Conservation (phyloP, 1,284 basidiomycete genomes). For the Leccinum fallax region DNA sequence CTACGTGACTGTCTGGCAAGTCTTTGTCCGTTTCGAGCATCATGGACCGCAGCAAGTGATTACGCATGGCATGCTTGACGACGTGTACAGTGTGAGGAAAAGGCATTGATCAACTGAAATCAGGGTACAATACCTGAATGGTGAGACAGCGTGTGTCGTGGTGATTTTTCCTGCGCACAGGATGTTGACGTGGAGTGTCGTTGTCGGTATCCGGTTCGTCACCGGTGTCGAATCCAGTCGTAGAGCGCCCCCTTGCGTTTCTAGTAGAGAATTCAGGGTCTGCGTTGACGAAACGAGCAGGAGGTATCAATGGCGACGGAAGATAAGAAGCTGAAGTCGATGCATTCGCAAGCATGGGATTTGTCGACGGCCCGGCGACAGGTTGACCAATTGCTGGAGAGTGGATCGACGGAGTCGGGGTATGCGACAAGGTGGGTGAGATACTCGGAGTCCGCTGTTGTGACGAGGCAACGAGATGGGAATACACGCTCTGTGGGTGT, state of each 20-base stretch:
- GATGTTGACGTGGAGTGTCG: slow-evolving; percentile 36
- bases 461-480: slow-evolving; percentile 15
- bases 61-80: slow-evolving; percentile 65
- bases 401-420: slow-evolving; percentile 17
- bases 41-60: slow-evolving; percentile 62
- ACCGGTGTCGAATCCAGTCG: slow-evolving; percentile 38
- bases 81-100: slow-evolving; percentile 11
- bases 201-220: slow-evolving; percentile 40
- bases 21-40: slow-evolving; percentile 53
- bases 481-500: slow-evolving; percentile 18
- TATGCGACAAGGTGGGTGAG: slow-evolving; percentile 35
- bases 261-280: slow-evolving; percentile 19
- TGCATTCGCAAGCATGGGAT: slow-evolving; percentile 4
- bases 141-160: slow-evolving; percentile 66
- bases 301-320: slow-evolving; percentile 17
- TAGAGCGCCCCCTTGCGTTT: slow-evolving; percentile 39
- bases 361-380: slow-evolving; percentile 5
- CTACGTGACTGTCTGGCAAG: slow-evolving; percentile 61
- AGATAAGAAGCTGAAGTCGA: slow-evolving; percentile 8
- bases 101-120: not conserved
- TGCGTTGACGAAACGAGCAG: slow-evolving; percentile 27
- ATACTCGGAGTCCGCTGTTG: slow-evolving; percentile 39
- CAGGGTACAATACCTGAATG: slow-evolving; percentile 51
- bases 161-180: slow-evolving; percentile 52
- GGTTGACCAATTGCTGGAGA: slow-evolving; percentile 10